These are phyloP conservation scores for Penicillium canescens DNA, from an alignment of 495 filamentous ascomycete genomes.

Conservation along the genomic window DNA sequence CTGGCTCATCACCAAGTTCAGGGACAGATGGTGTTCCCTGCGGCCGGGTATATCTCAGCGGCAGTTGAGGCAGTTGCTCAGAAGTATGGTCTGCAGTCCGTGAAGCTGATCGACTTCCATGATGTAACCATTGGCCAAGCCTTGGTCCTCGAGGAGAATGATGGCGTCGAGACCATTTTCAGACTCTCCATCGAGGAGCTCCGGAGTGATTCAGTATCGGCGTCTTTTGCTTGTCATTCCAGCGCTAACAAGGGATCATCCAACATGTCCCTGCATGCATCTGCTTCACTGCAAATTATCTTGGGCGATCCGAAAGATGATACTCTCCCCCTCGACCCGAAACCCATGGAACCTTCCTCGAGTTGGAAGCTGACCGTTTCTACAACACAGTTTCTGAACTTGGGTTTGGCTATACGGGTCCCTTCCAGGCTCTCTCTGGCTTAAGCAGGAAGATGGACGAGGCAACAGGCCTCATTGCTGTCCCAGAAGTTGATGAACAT, in stretches of 20 bases:
- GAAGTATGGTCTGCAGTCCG: slow-evolving; percentile 12
- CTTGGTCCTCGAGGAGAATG: slow-evolving; percentile 49
- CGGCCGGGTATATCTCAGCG: slow-evolving; percentile 57
- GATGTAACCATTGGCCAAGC: slow-evolving; percentile 44
- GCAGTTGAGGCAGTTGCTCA: slow-evolving; percentile 50
- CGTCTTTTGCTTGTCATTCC: slow-evolving; percentile 23
- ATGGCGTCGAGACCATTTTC: slow-evolving; percentile 48
- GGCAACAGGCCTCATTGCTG: slow-evolving; percentile 20
- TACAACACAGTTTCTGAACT: slow-evolving; percentile 38
- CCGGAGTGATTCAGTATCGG: not conserved
- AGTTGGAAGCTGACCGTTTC: slow-evolving; percentile 42
- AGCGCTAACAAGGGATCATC: slow-evolving; percentile 17
- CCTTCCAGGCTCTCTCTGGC: slow-evolving; percentile 25
- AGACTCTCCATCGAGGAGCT: slow-evolving; percentile 15
- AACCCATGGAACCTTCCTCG: slow-evolving; percentile 7
- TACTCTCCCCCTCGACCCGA: slow-evolving; percentile 8
- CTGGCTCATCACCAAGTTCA: slow-evolving; percentile 40
- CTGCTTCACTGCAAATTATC: slow-evolving; percentile 11
- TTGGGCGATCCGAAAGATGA: slow-evolving; percentile 11
- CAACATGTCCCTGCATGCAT: slow-evolving; percentile 22
- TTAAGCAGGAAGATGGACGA: slow-evolving; percentile 26
- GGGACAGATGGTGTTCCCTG: slow-evolving; percentile 56
- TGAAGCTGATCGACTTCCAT: slow-evolving; percentile 33
- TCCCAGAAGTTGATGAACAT: slow-evolving; percentile 2
- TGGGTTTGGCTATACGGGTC: slow-evolving; percentile 31